Conservation (phyloP, 164 flowering plant genomes). For the Vitis cinerea region DNA sequence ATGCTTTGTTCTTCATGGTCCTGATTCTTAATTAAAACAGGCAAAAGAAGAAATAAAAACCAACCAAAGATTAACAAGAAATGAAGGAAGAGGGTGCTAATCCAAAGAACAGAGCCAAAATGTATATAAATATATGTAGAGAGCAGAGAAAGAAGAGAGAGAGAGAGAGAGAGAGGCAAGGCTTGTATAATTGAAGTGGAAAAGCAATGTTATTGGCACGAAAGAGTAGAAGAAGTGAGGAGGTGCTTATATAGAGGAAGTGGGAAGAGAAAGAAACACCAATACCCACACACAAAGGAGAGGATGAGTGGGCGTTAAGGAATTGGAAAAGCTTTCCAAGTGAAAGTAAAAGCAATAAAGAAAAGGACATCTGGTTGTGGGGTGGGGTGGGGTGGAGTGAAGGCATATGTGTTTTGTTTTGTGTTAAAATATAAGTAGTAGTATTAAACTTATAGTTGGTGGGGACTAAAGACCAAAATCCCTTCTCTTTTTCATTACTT, state of each 20-base stretch:
- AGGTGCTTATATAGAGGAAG: slow-evolving; percentile 5
- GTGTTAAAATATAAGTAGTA: too few relatives aligned
- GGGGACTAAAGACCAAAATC: too few relatives aligned
- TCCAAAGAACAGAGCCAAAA: background rate
- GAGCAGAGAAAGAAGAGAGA: background rate
- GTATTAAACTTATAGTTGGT: too few relatives aligned
- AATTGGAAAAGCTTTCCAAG: background rate
- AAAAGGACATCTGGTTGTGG: too few relatives aligned
- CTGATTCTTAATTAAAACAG: too few relatives aligned
- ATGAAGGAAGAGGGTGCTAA: background rate
- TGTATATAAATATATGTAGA: background rate
- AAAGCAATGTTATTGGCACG: background rate
- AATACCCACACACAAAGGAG: background rate
- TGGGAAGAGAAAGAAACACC: background rate
- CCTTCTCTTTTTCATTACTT: too few relatives aligned
- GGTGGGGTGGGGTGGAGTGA: too few relatives aligned
- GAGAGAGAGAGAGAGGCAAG: slow-evolving; percentile 2
- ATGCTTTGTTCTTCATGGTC: slow-evolving; percentile 55
- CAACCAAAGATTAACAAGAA: background rate
- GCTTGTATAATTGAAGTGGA: background rate
- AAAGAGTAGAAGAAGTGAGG: slow-evolving; percentile 1
- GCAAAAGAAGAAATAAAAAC: background rate
- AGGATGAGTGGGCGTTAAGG: slow-evolving; percentile 10
- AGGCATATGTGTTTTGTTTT: too few relatives aligned
- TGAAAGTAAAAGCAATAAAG: too few relatives aligned